Base-by-base conservation (phyloP, 768 basidiomycete species). In the Lactifluus subvellereus region DNA sequence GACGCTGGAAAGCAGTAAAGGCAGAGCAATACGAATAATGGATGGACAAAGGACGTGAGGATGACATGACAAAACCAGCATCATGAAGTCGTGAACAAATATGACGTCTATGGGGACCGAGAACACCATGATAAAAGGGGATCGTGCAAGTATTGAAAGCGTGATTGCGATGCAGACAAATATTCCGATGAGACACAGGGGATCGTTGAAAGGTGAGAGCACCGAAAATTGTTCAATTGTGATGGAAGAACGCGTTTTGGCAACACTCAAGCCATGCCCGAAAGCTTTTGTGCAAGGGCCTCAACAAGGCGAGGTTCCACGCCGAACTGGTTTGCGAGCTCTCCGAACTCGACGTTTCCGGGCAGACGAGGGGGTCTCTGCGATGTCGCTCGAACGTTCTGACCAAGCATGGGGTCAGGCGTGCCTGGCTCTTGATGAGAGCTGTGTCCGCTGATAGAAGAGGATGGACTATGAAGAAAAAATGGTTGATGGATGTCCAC, bases 301-400 rank as follows among this genome's bases (percentile, higher is more conserved):
- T 67, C 65, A 35, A 67, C 66, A 38, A 67, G 59, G 35, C 59
- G 58, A 48, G 66, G 58, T 35, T 66, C 64, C 10, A 67, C 66
- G 18, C 66, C 66, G 20, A 66, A 67, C 35, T 67, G 65, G 37
- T 66, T 60, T 33, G 66, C 66, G 16, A 67, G 57, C 16, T 62
- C 57, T 20, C 62, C 57, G 22, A 66, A 66, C 27, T 64, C 63
- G 32, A 55, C 32, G 47, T 60, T 64, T 51, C 54, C 40, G 45
- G 58, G 11, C 42, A 38, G 27, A 20, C 54, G 54, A 4, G 74
- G 74, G 65, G 89, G 76, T 54, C 87, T 79, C 64, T 86, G 84
- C 45, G 82, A 84, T 50, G 89, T 79, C 3, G 85, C 85, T 69
- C 88, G 81, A 50, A 89, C 82, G 32, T 89, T 71, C 48, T 84